Evolutionary conservation across 331 rosid species (phyloP).

Genomic region (Acacia concinna): DNA sequence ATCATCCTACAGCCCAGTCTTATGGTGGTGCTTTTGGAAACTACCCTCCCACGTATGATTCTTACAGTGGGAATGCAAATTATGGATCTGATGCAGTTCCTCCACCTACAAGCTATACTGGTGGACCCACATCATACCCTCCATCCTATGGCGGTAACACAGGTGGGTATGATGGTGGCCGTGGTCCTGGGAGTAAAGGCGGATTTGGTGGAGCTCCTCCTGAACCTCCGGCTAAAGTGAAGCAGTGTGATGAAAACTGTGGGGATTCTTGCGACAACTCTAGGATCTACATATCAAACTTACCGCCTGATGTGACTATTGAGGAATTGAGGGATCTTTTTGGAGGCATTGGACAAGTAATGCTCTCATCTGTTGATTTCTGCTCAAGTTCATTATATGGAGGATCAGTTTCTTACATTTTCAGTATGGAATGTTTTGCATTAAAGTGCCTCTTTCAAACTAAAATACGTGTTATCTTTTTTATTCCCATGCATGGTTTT

Average conservation of each 20-base stretch:
- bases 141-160: slow-evolving; percentile 77
- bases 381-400: slow-evolving; percentile 1
- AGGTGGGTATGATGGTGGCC: slow-evolving; percentile 63
- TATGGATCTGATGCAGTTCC: slow-evolving; percentile 93
- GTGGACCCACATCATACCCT: slow-evolving; percentile 79
- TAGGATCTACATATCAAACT: slow-evolving; percentile 94
- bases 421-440: background rate
- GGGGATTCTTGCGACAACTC: slow-evolving; percentile 88
- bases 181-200: slow-evolving; percentile 63
- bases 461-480: background rate
- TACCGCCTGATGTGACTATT: slow-evolving; percentile 86
- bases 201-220: slow-evolving; percentile 68
- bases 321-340: slow-evolving; percentile 90
- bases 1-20: slow-evolving; percentile 59
- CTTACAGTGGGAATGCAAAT: slow-evolving; percentile 54
- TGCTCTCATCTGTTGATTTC: slow-evolving; percentile 34
- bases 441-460: background rate
- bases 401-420: background rate
- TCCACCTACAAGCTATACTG: slow-evolving; percentile 84
- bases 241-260: slow-evolving; percentile 92
- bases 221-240: slow-evolving; percentile 69
- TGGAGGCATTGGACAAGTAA: slow-evolving; percentile 99
- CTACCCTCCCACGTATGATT: slow-evolving; percentile 55
- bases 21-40: slow-evolving; percentile 66
- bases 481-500: background rate